Evolutionary conservation across 2,329 filamentous ascomycete species (phyloP).

Genomic region (Sphaerulina vaccinii): DNA sequence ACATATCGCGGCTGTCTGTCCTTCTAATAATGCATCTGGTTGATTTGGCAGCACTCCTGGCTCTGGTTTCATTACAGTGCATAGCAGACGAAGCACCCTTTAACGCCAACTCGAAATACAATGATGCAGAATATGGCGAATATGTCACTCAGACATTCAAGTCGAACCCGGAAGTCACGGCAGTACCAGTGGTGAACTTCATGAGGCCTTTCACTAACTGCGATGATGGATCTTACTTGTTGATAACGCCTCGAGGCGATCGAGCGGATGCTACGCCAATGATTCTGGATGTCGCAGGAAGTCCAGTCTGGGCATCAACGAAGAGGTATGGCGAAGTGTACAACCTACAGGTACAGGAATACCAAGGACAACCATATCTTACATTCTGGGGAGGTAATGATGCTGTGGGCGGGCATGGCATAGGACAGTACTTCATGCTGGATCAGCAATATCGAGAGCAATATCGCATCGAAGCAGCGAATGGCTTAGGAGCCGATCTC

Average conservation of each 20-base stretch:
- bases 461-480: slow-evolving; percentile 41
- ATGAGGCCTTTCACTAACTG: slow-evolving; percentile 34
- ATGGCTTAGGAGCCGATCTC: slow-evolving; percentile 40
- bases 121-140: slow-evolving; percentile 37
- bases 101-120: slow-evolving; percentile 32
- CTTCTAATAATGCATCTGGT: neutral
- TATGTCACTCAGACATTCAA: slow-evolving; percentile 39
- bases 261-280: slow-evolving; percentile 19
- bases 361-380: slow-evolving; percentile 46
- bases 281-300: slow-evolving; percentile 21
- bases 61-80: neutral
- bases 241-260: slow-evolving; percentile 30
- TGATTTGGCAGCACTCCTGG: neutral
- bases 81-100: slow-evolving; percentile 24
- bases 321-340: slow-evolving; percentile 42
- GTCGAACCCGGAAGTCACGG: slow-evolving; percentile 36
- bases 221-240: slow-evolving; percentile 34
- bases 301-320: slow-evolving; percentile 21
- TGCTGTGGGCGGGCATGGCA: slow-evolving; percentile 49
- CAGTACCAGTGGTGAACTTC: slow-evolving; percentile 34
- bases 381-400: slow-evolving; percentile 53
- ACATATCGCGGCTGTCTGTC: too few relatives aligned
- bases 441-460: slow-evolving; percentile 35
- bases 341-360: slow-evolving; percentile 48
- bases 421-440: slow-evolving; percentile 49